Conservation (phyloP, 2,329 filamentous ascomycete genomes). For the Fusarium newnesense region DNA sequence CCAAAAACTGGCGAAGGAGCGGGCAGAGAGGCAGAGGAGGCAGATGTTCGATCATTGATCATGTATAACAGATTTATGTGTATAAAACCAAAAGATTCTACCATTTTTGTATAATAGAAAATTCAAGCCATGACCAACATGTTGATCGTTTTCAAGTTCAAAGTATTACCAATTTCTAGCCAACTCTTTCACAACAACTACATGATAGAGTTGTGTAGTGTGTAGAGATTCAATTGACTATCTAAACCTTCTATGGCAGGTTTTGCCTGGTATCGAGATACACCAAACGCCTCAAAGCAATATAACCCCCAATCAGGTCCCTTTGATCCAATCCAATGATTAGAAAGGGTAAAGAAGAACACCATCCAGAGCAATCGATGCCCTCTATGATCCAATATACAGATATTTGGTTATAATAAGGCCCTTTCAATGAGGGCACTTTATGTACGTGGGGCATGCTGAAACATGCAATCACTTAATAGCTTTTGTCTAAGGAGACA, state of each 20-base stretch:
- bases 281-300: slow-evolving; percentile 24
- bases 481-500: slow-evolving; percentile 9
- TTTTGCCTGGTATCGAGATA: slow-evolving; percentile 28
- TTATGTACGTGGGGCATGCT: slow-evolving; percentile 13
- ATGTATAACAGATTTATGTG: slow-evolving; percentile 20
- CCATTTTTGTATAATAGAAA: slow-evolving; percentile 22
- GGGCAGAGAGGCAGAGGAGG: neutral
- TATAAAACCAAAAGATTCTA: slow-evolving; percentile 15
- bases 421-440: neutral
- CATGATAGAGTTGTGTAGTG: neutral
- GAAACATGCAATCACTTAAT: neutral
- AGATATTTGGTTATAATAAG: neutral
- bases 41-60: slow-evolving; percentile 19
- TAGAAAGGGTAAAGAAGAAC: neutral
- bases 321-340: neutral
- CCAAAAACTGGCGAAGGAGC: neutral
- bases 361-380: slow-evolving; percentile 4
- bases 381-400: slow-evolving; percentile 10
- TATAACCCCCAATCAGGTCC: neutral
- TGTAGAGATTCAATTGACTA: slow-evolving; percentile 14
- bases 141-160: neutral
- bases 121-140: neutral
- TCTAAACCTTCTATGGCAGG: slow-evolving; percentile 7
- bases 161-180: neutral
- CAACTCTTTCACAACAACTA: neutral